phyloP scores from a whole-genome alignment of 495 filamentous ascomycete species.

The Clavariopsis aquatica region DNA sequence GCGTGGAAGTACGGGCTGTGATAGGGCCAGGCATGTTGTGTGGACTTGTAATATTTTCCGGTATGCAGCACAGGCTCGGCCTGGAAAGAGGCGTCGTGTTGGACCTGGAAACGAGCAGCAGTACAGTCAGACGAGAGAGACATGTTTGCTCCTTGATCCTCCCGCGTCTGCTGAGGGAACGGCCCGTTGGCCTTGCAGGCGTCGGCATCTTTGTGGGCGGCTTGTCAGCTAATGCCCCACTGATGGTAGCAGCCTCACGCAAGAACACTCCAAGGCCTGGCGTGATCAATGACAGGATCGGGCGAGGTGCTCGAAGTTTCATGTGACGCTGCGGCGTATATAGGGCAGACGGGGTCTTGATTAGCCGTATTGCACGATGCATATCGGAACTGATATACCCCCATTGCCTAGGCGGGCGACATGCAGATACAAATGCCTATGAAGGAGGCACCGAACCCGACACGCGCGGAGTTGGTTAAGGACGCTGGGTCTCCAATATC shows the following conservation, averaged over 20 bases:
- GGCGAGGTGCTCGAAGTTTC: constrained; percentile 25
- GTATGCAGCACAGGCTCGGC: constrained; percentile 27
- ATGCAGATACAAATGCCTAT: neutral
- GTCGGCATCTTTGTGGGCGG: neutral
- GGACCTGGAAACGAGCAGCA: constrained; percentile 28
- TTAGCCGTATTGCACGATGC: constrained; percentile 32
- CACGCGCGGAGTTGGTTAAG: constrained; percentile 20
- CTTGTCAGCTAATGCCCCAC: constrained; percentile 10
- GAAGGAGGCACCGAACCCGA: constrained; percentile 14
- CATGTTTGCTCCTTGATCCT: constrained; percentile 28
- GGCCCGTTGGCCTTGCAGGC: constrained; percentile 32
- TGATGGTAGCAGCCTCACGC: neutral
- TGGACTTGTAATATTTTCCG: constrained; percentile 26
- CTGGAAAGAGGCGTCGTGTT: constrained; percentile 20
- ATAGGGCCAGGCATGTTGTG: constrained; percentile 33
- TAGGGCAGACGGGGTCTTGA: constrained; percentile 25
- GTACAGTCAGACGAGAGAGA: constrained; percentile 27
- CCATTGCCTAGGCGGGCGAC: constrained; percentile 12
- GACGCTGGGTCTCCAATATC: constrained; percentile 4
- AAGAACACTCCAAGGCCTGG: neutral
- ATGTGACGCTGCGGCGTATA: constrained; percentile 31
- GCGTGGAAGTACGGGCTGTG: constrained; percentile 8
- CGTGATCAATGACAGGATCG: constrained; percentile 11
- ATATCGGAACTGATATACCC: constrained; percentile 32
- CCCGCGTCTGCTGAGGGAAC: constrained; percentile 31